Evolutionary conservation across 345 rosid species (phyloP), one percentile per base, ranked within the genome.

Genomic region (Citrus australasica): DNA sequence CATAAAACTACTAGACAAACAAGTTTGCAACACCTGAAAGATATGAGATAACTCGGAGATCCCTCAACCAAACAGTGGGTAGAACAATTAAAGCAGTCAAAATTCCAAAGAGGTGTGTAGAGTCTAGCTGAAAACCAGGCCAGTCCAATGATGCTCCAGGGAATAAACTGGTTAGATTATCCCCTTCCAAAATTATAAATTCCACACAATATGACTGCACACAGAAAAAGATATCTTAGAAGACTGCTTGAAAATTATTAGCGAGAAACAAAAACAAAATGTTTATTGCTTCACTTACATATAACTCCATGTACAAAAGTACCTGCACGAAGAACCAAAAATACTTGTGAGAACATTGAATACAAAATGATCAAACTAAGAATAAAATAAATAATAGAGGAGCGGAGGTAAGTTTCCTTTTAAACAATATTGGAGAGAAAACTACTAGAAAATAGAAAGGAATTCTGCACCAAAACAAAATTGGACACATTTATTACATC

Each of bases 101-200:
- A 82, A 93, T 89, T 75, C 91, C 98, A 73, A 95, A 95, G 2
- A 95, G 56, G 84, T 93, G 99, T 81, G 70, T 67, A 30, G 97
- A 86, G 77, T 95, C 99, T 30, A 95, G 76, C 63, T 79, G 76
- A 55, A 93, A 65, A 65, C 93, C 94, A 22, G 78, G 79, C 90
- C 86, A 88, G 74, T 87, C 80, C 69, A 95, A 79, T 58, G 93
- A 92, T 67, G 87, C 83, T 58, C 97, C 92, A 33, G 98, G 98
- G 82, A 95, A 95, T 69, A 95, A 87, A 71, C 88, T 88, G 22
- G 91, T 83, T 61, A 95, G 98, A 78, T 91, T 93, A 78, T 95
- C 99, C 13, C 99, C 98, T 88, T 95, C 99, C 91, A 93, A 79
- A 70, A 85, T 93, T 78, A 95, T 93, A 77, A 93, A 91, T 76